Evolutionary conservation across 441 rosid genomes (phyloP), one percentile per base, ranked within the genome.

Genomic region (Brassica hybrid): DNA sequence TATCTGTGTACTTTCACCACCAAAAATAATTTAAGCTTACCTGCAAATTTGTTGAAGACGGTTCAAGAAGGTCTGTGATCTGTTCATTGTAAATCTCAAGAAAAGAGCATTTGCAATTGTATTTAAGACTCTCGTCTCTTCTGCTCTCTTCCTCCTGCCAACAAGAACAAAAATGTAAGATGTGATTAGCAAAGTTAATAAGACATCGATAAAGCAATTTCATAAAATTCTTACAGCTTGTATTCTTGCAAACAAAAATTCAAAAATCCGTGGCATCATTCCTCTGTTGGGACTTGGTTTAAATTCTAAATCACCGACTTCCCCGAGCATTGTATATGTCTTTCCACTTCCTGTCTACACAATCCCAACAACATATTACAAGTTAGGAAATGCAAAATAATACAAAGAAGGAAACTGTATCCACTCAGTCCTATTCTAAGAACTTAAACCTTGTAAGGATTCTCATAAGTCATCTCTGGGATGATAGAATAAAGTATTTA

Each of bases 181-280:
- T 59, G 74, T 6, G 17, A 62, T 69, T 16, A 79, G 65, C 17
- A 75, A 80, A 71, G 73, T 59, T 70, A 16, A 71, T 6, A 4
- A 63, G 36, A 50, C 65, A 14, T 50, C 12, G 60, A 11, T 36
- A 54, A 38, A 27, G 54, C 21, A 57, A 32, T 54, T 18, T 34
- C 72, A 65, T 58, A 75, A 70, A 14, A 6, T n/a, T n/a, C n/a
- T 82, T 94, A 96, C 99, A 38, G 97, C 98, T 88, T 93, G 98
- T 75, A 96, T 96, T 86, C 98, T 88, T 25, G 99, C 96, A 85
- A 96, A 96, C 85, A 96, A 86, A 86, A 94, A 96, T 73, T 96
- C 99, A 87, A 96, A 94, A 83, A 96, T 93, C 74, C 98, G 86
- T 5, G 99, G 97, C 52, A 96, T 96, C 98, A 94, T 96, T 84